These are phyloP conservation scores for Metschnikowia reukaufii DNA, from an alignment of 805 yeast species.

Conservation along the genomic window DNA sequence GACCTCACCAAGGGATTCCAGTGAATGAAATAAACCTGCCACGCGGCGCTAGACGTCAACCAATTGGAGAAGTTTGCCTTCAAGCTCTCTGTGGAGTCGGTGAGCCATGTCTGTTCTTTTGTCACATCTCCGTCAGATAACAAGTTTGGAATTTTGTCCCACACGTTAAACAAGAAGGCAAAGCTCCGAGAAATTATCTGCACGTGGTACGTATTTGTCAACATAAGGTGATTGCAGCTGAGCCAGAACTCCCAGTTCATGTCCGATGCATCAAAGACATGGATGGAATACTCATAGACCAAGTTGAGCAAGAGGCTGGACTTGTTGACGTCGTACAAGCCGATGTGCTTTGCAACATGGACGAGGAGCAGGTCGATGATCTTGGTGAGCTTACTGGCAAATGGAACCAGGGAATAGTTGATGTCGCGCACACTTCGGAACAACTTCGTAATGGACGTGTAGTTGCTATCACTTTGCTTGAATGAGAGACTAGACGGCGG, in stretches of 20 bases:
- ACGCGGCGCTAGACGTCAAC: constrained; percentile 50
- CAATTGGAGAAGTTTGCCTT: constrained; percentile 53
- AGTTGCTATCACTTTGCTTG: constrained; percentile 35
- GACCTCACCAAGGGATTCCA: constrained; percentile 79
- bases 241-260: constrained; percentile 82
- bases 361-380: constrained; percentile 36
- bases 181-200: constrained; percentile 62
- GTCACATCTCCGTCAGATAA: constrained; percentile 16
- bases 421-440: constrained; percentile 41
- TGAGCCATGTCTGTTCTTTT: constrained; percentile 38
- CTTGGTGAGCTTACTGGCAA: constrained; percentile 20
- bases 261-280: constrained; percentile 26
- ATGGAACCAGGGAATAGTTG: constrained; percentile 23
- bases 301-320: constrained; percentile 43
- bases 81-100: constrained; percentile 38
- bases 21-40: constrained; percentile 65
- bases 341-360: constrained; percentile 34
- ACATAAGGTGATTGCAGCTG: constrained; percentile 54
- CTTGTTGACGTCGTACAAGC: constrained; percentile 39
- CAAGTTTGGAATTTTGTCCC: constrained; percentile 63
- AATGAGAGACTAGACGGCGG: constrained; percentile 8
- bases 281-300: constrained; percentile 39
- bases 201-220: constrained; percentile 57
- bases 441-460: constrained; percentile 40
- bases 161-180: constrained; percentile 66